phyloP scores from a whole-genome alignment of 2,329 filamentous ascomycete genomes.

The Xylaria hypoxylon region DNA sequence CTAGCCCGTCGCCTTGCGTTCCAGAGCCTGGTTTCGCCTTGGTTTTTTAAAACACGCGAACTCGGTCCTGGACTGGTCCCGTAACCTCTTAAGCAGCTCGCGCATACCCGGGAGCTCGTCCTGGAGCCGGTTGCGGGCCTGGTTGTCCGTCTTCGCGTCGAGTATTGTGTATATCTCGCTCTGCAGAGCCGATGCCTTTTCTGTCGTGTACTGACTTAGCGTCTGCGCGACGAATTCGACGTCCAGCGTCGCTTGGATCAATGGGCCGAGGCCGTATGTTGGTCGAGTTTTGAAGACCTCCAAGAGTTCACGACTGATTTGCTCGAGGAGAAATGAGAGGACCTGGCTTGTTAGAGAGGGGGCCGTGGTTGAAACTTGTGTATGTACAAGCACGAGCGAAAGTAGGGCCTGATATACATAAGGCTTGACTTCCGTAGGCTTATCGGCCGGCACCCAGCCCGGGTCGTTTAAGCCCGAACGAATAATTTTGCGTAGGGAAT shows the following conservation, averaged over 20 bases:
- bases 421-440: constrained; percentile 80
- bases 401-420: constrained; percentile 93
- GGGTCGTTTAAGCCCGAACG: constrained; percentile 76
- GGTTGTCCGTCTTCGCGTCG: constrained; percentile 88
- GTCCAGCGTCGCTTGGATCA: constrained; percentile 97
- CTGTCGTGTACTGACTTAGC: constrained; percentile 87
- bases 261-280: constrained; percentile 78
- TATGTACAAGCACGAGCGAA: constrained; percentile 88
- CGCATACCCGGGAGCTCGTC: constrained; percentile 91
- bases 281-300: constrained; percentile 76
- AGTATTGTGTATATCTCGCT: constrained; percentile 92
- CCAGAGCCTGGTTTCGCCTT: constrained; percentile 42
- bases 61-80: constrained; percentile 84
- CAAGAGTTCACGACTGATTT: constrained; percentile 82
- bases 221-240: constrained; percentile 98
- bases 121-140: constrained; percentile 82
- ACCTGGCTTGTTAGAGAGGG: constrained; percentile 82
- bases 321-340: constrained; percentile 86
- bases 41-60: constrained; percentile 82
- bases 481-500: constrained; percentile 76
- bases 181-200: constrained; percentile 83
- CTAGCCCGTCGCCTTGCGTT: constrained; percentile 50
- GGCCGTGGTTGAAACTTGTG: constrained; percentile 84
- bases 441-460: constrained; percentile 73
- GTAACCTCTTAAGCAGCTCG: constrained; percentile 82